phyloP scores from a whole-genome alignment of 2,329 filamentous ascomycete genomes.

The Erysiphe pulchra region DNA sequence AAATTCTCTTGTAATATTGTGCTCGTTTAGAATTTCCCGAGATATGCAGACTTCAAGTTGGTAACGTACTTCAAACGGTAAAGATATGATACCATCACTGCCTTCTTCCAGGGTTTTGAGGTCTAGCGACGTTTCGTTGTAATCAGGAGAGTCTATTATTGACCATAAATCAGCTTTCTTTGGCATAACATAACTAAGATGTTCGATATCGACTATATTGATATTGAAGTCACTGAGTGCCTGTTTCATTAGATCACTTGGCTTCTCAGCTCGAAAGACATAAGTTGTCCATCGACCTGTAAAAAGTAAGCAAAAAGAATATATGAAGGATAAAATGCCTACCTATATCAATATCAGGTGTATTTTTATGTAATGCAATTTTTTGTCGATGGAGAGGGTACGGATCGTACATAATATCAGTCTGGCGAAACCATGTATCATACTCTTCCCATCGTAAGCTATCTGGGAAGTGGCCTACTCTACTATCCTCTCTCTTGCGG shows the following conservation, averaged over 20 bases:
- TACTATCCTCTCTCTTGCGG: conserved; percentile 11
- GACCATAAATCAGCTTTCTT: conserved; percentile 18
- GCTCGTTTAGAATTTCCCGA: conserved; percentile 47
- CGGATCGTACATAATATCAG: conserved; percentile 27
- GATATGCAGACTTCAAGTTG: conserved; percentile 90
- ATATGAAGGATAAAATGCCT: background rate
- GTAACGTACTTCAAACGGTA: conserved; percentile 50
- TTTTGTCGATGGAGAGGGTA: conserved; percentile 14
- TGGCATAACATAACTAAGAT: conserved; percentile 18
- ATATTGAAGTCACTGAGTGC: conserved; percentile 50
- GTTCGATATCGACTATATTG: conserved; percentile 17
- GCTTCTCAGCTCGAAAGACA: conserved; percentile 15
- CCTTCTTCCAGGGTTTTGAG: conserved; percentile 4
- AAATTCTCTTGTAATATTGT: conserved; percentile 43
- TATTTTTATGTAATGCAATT: conserved; percentile 21
- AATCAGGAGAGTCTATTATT: conserved; percentile 13
- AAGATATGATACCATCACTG: conserved; percentile 18
- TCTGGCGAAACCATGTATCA: conserved; percentile 36
- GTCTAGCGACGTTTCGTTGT: conserved; percentile 3
- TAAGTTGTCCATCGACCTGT: conserved; percentile 39
- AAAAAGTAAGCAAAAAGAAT: conserved; percentile 1
- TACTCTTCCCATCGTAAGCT: conserved; percentile 25
- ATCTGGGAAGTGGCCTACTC: conserved; percentile 17
- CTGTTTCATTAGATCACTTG: conserved; percentile 4
- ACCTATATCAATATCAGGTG: conserved; percentile 31